Base-by-base conservation (phyloP, 305 asterid genomes). In the Solanum hybrid region DNA sequence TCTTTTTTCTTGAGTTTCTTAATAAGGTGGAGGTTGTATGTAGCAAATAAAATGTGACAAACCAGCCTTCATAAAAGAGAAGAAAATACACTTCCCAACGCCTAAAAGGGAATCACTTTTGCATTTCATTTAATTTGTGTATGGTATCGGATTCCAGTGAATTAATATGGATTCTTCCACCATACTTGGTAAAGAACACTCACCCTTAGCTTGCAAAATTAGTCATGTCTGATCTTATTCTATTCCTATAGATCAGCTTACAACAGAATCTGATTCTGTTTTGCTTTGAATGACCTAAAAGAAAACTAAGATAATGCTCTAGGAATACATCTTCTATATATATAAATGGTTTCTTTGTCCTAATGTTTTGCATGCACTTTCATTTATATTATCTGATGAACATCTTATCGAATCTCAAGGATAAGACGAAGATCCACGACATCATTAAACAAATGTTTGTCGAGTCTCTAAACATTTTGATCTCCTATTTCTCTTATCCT, bases 1-100 rank as follows among this genome's bases (percentile, higher is more conserved):
- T 40, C 24, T 40, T 51, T 90, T 90, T 85, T 88, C 56, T 24
- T 36, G 27, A 92, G 91, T 93, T 88, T 85, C 93, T 36, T 8
- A 77, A 77, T 78, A 11, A 7, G 66, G 66, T n/a, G 85, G 27
- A 20, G 26, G 40, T 32, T 76, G 81, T 32, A 17, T 32, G 81
- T 32, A 17, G 81, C 26, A 17, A 8, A 32, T 32, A 10, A 76
- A 76, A 9, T 76, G 26, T 17, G 40, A n/a, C 10, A 79, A 12
- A 78, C 84, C 56, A 79, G 32, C 4, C 85, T 77, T 77, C 29
- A 77, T 16, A 76, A 77, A 77, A 77, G 20, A 78, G 84, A 77
- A 34, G 17, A 35, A 78, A 73, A 78, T n/a, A 35, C 51, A 8
- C 85, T 29, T 78, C 10, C 51, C 51, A 12, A 22, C 20, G 20